Base-by-base conservation (phyloP, 768 basidiomycete species). In the Russula compacta region DNA sequence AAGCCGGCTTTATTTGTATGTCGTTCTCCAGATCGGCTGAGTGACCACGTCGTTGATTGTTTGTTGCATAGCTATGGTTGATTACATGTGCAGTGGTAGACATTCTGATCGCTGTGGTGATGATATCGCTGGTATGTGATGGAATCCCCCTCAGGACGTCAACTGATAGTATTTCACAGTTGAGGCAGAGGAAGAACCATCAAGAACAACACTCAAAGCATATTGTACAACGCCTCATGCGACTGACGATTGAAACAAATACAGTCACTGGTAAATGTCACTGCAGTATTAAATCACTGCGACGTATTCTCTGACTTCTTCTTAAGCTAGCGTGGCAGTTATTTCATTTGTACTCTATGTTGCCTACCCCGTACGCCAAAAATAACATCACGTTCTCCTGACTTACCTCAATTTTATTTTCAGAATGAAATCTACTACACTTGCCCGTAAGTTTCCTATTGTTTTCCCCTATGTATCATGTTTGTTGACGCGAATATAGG, bases 231-330 rank as follows among this genome's bases (percentile, higher is more conserved):
- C 61, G 69, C 7, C 44, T 71, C 2, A 66, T 71, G 10, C 68
- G 67, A 7, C 38, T 70, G 19, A 66, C 67, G 9, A 58, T 71
- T 19, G 70, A 71, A 58, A 70, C 70, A 5, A 71, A 69, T 44
- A 24, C 52, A 7, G 52, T 69, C 58, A 19, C 66, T 60, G 38
- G 65, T 64, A 39, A 47, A 56, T 11, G 59, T 43, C 21, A 6
- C 17, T 35, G 12, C 7, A 29, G 3, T 29, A 46, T 9, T 12
- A 42, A 19, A 4, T 24, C 44, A 11, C 7, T 21, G 9, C 11
- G 50, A 24, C 50, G 38, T 33, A 19, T 3, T 15, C 42, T 51
- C 58, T 7, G 24, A 62, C 44, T 36, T 14, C 36, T 10, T 33
- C n/a, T 51, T 50, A 1, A 62, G 61, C 61, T 48, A 4, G 9